Evolutionary conservation across 139 green algal genomes (phyloP), one percentile per base, ranked within the genome.

Genomic region (Chlorella vulgaris): DNA sequence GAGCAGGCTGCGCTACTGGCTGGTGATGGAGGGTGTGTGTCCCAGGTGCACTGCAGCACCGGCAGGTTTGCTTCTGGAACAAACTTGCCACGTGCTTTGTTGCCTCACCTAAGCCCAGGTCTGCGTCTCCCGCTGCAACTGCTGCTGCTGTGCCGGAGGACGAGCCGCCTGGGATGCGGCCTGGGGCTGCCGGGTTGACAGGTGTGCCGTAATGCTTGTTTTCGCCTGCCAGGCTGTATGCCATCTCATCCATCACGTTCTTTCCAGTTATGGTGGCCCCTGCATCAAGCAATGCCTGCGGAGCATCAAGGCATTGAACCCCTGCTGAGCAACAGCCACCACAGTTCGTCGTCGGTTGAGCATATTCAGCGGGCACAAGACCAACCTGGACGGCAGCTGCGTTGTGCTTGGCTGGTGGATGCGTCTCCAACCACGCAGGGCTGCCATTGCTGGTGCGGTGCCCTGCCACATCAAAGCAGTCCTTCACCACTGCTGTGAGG

Each of bases 201-300:
- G 95, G 95, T 4, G 93, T 95, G 47, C 96, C 96, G 75, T 98
- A 98, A 81, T 98, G 95, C 18, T 82, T 65, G 65, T 98, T 98
- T 18, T 71, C 65, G 0, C 95, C 93, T 26, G 89, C 84, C 42
- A 96, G 69, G 33, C 43, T 80, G 73, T 88, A 92, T 2, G 86
- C 95, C 78, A 99, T 82, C 88, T 99, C 96, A 79, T 98, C 95
- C 95, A 99, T 96, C 81, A 97, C 90, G 4, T 93, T 95, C 73
- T 93, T 98, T 38, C 94, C 94, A 8, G 90, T 47, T 8, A 93
- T 24, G 0, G 31, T 88, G 2, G 91, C 95, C 8, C 95, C 95
- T 0, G 93, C 92, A 22, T 88, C 78, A 26, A 98, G 75, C 70
- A 98, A 75, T 4, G 86, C 85, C 86, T 92, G 84, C 21, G 77